phyloP scores from a whole-genome alignment of 2,329 filamentous ascomycete genomes.

The Bimuria novae-zelandiae region DNA sequence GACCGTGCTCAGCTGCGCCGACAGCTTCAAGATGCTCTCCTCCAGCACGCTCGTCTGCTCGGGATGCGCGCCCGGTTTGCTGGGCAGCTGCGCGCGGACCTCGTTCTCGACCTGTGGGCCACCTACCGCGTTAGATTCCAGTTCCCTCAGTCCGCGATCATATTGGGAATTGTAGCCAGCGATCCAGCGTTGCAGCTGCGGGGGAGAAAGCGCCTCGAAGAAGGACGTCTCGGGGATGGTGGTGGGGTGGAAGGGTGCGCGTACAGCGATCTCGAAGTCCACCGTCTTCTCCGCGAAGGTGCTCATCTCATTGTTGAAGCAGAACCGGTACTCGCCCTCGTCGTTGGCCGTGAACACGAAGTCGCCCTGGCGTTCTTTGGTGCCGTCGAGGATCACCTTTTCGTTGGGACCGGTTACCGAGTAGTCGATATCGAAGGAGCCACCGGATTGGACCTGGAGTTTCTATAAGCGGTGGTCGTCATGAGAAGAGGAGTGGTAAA shows the following conservation, averaged over 20 bases:
- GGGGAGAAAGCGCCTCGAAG: not conserved
- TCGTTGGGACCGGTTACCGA: conserved; percentile 79
- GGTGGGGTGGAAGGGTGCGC: conserved; percentile 50
- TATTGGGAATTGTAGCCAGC: not conserved
- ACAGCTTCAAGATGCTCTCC: conserved; percentile 94
- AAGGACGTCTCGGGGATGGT: not conserved
- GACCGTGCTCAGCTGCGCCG: conserved; percentile 89
- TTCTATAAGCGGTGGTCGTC: not conserved
- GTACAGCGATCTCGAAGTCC: conserved; percentile 93
- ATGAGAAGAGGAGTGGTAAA: not conserved
- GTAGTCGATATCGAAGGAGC: conserved; percentile 97
- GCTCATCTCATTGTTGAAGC: conserved; percentile 98
- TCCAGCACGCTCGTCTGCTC: conserved; percentile 90
- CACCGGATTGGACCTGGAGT: conserved; percentile 91
- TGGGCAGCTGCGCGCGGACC: conserved; percentile 78
- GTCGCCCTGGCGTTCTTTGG: conserved; percentile 93
- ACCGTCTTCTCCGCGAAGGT: conserved; percentile 97
- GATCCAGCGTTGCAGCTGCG: conserved; percentile 5
- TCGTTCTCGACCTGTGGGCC: conserved; percentile 82
- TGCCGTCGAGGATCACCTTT: conserved; percentile 80
- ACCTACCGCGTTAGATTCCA: not conserved
- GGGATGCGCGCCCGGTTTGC: conserved; percentile 83
- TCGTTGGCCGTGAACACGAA: conserved; percentile 96
- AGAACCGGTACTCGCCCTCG: conserved; percentile 90
- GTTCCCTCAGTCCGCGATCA: not conserved